Base-by-base conservation (phyloP, 2,329 filamentous ascomycete species). In the Arthroderma sp. region DNA sequence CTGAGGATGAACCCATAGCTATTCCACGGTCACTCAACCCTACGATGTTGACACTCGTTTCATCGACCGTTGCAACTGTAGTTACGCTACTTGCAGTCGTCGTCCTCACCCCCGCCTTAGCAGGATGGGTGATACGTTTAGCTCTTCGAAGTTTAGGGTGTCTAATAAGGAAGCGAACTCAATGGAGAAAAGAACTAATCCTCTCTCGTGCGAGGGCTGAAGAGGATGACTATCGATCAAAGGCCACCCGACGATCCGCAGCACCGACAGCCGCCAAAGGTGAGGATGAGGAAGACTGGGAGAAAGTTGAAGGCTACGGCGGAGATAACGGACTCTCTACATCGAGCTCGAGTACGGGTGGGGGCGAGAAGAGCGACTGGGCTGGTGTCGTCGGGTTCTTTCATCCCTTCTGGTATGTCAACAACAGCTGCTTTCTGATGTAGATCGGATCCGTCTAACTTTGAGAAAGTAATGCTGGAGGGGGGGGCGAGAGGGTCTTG, bases 351-450 rank as follows among this genome's bases (percentile, higher is more conserved):
- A 43, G 33, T 29, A n/a, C 31, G n/a, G 15, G 29, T 43, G 40
- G 7, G 15, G 36, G 6, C 11, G 33, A 27, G 6, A 22, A 44
- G n/a, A 31, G 74, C 52, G 73, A 82, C 38, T 95, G 85, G 84
- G 72, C 80, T 50, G 88, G 88, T 30, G 79, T 95, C 43, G 78
- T 96, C 50, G 91, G 86, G 39, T 96, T 98, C 73, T 94, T 98
- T 61, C 91, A 98, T 63, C 91, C 91, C 1, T 98, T 95, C 63
- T 96, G 91, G 85, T 89, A 70, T 51, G 74, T 4, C 4, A 9
- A 29, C 33, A 27, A 6, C 15, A 28, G 29, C 7, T 32, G 5
- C 29, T 46, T 28, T 39, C 36, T 36, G 9, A 38, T 9, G 5
- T 29, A 39, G 8, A 7, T 6, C 4, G 29, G 29, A 10, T 39